These are phyloP conservation scores for Phytopythium aichiense DNA, from an alignment of 352 stramenopile genomes.

Conservation along the genomic window DNA sequence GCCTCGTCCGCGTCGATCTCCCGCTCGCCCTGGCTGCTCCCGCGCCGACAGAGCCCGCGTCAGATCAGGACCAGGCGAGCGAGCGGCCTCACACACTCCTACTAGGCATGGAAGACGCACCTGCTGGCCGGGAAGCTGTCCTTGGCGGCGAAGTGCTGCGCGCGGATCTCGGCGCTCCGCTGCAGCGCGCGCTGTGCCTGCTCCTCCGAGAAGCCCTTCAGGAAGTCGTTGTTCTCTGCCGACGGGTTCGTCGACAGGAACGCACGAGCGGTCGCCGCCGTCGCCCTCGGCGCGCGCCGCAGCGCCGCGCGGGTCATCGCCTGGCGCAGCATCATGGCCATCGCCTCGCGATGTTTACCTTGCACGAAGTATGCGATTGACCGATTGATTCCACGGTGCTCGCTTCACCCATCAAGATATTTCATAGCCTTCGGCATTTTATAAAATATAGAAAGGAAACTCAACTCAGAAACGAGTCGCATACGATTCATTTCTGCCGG, in stretches of 20 bases:
- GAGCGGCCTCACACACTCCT: too few species aligned
- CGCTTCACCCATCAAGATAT: neutral
- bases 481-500: too few species aligned
- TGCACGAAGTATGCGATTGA: neutral
- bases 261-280: conserved; percentile 5
- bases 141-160: conserved; percentile 41
- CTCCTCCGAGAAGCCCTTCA: conserved; percentile 44
- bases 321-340: neutral
- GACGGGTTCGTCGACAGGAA: conserved; percentile 30
- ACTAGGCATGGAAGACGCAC: neutral
- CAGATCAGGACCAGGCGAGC: neutral
- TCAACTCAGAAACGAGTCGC: too few species aligned
- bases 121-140: conserved; percentile 31
- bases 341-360: neutral
- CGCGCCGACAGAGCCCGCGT: neutral
- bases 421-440: too few species aligned
- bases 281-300: neutral
- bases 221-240: conserved; percentile 45
- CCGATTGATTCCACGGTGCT: neutral
- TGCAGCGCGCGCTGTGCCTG: conserved; percentile 46
- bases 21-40: conserved; percentile 45
- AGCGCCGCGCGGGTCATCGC: neutral
- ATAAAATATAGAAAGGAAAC: too few species aligned
- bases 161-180: conserved; percentile 52
- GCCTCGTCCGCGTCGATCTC: conserved; percentile 51